A percentile compares a stretch with the other conserved stretches of the same genome.
phyloP scores from a whole-genome alignment of 305 asterid genomes.

The Fraxinus dipetala region DNA sequence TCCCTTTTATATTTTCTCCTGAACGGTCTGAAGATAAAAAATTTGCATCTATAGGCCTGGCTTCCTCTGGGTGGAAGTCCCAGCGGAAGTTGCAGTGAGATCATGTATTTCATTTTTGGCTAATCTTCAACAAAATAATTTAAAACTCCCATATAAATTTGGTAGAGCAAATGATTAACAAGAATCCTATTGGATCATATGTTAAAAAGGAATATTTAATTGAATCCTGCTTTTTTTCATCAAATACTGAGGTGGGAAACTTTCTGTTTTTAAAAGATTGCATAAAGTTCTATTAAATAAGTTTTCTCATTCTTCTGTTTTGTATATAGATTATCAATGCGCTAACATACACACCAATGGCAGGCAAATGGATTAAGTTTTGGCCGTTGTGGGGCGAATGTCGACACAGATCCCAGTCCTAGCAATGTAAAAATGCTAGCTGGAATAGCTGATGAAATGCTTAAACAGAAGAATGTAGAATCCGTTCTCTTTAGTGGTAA shows the following conservation, averaged over 20 bases:
- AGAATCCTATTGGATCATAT: background rate
- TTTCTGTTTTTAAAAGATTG: background rate
- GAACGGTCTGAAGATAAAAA: background rate
- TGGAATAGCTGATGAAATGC: constrained; percentile 69
- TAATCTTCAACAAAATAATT: background rate
- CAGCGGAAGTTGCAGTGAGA: background rate
- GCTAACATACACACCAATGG: constrained; percentile 2
- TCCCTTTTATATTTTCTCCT: background rate
- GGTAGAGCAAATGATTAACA: background rate
- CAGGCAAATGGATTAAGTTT: constrained; percentile 74
- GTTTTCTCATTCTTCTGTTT: background rate
- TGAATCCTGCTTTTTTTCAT: background rate
- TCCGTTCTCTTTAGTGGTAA: constrained; percentile 77
- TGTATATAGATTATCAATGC: background rate
- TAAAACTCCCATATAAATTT: background rate
- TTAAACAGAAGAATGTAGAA: constrained; percentile 85
- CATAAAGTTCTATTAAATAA: background rate
- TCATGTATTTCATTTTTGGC: background rate
- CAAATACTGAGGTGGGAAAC: background rate
- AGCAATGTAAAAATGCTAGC: constrained; percentile 56
- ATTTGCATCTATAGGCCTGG: background rate
- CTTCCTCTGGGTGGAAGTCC: background rate
- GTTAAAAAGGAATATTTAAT: background rate
- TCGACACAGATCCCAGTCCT: constrained; percentile 60
- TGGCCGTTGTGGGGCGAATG: constrained; percentile 49